Evolutionary conservation across 495 filamentous ascomycete species (phyloP).

Genomic region (Wilcoxina mikolae): DNA sequence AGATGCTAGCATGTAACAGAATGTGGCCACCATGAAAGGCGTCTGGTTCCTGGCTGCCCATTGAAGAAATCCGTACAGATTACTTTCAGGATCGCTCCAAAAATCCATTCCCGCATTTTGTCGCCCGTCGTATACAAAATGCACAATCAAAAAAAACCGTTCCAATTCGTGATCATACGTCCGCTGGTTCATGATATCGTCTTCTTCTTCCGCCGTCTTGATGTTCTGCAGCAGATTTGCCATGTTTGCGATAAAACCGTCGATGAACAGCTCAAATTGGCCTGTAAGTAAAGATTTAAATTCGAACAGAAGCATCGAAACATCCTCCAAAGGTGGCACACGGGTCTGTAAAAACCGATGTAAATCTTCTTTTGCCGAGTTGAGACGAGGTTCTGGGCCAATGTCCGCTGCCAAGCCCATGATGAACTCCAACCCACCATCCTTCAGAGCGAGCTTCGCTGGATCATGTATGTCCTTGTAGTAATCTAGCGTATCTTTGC

Average conservation of each 20-base stretch:
- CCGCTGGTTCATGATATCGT: slow-evolving; percentile 53
- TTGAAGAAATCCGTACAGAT: slow-evolving; percentile 80
- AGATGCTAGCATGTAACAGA: slow-evolving; percentile 85
- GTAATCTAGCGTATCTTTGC: slow-evolving; percentile 41
- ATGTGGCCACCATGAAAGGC: slow-evolving; percentile 81
- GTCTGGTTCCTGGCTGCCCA: slow-evolving; percentile 90
- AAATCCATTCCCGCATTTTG: slow-evolving; percentile 71
- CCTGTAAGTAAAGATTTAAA: slow-evolving; percentile 59
- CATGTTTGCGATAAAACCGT: slow-evolving; percentile 84
- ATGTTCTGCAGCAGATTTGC: slow-evolving; percentile 78
- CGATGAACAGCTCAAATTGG: slow-evolving; percentile 70
- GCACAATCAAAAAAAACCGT: slow-evolving; percentile 77
- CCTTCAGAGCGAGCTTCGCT: slow-evolving; percentile 50
- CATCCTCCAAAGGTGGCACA: slow-evolving; percentile 50
- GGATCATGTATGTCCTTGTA: slow-evolving; percentile 31
- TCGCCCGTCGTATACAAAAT: slow-evolving; percentile 75
- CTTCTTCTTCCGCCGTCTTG: slow-evolving; percentile 78
- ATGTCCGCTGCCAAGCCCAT: slow-evolving; percentile 69
- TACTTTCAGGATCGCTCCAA: slow-evolving; percentile 77
- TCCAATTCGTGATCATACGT: slow-evolving; percentile 74
- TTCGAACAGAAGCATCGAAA: slow-evolving; percentile 43
- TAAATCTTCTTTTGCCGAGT: slow-evolving; percentile 41
- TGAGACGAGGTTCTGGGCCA: slow-evolving; percentile 35
- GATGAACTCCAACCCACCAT: slow-evolving; percentile 84
- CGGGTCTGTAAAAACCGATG: slow-evolving; percentile 65